A percentile compares a stretch with the other conserved stretches of the same genome.
These are phyloP conservation scores for Exophiala lecanii-corni DNA, from an alignment of 2,329 filamentous ascomycete genomes.

Conservation along the genomic window DNA sequence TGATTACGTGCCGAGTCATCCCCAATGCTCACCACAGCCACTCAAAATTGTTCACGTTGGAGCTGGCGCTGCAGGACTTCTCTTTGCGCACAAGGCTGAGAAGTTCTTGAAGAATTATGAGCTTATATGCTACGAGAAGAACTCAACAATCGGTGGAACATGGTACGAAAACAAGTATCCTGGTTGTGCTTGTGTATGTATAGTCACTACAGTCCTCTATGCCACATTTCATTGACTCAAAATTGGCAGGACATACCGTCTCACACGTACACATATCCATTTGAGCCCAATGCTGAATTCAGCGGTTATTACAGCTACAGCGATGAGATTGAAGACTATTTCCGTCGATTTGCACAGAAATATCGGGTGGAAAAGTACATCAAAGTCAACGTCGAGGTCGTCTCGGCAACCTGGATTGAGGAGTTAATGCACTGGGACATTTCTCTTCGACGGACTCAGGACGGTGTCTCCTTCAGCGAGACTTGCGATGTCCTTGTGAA, in stretches of 20 bases:
- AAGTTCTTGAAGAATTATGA: slow-evolving; percentile 16
- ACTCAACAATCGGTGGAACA: slow-evolving; percentile 14
- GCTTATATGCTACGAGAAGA: slow-evolving; percentile 22
- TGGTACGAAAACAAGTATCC: slow-evolving; percentile 19
- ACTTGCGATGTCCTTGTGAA: slow-evolving; percentile 20
- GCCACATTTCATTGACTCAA: too few relatives aligned
- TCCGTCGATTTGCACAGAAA: slow-evolving; percentile 35
- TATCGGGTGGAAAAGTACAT: slow-evolving; percentile 8
- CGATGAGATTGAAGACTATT: slow-evolving; percentile 20
- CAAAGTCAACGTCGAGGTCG: slow-evolving; percentile 5
- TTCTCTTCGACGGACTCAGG: slow-evolving; percentile 15
- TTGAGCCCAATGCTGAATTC: slow-evolving; percentile 37
- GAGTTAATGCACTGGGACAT: slow-evolving; percentile 9
- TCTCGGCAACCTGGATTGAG: slow-evolving; percentile 12
- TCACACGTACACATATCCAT: slow-evolving; percentile 48
- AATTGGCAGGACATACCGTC: slow-evolving; percentile 46
- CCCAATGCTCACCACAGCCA: slow-evolving; percentile 14
- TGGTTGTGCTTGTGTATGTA: slow-evolving; percentile 26
- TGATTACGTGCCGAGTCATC: slow-evolving; percentile 15
- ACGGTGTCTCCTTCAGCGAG: slow-evolving; percentile 19
- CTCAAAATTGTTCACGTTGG: slow-evolving; percentile 19
- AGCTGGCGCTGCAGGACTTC: slow-evolving; percentile 13
- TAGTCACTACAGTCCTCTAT: too few relatives aligned
- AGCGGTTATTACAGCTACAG: slow-evolving; percentile 18
- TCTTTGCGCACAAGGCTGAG: slow-evolving; percentile 12